Evolutionary conservation across 2,329 filamentous ascomycete species (phyloP).

Genomic region (Neonectria magnoliae): DNA sequence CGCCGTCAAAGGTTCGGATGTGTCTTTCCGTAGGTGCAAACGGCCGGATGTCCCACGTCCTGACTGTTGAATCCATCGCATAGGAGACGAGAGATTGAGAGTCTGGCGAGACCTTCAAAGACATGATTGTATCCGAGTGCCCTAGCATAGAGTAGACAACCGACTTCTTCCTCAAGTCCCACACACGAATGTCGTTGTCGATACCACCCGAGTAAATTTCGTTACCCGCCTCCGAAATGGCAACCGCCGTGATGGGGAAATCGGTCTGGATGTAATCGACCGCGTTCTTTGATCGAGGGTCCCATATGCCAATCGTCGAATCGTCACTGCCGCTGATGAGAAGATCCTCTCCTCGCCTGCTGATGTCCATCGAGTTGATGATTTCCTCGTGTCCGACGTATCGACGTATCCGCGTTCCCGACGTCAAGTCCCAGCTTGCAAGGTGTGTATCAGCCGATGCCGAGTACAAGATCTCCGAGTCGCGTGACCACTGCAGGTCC

Average conservation of each 20-base stretch:
- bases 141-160: slow-evolving; percentile 88
- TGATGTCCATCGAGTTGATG: slow-evolving; percentile 92
- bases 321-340: slow-evolving; percentile 94
- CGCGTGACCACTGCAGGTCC: slow-evolving; percentile 95
- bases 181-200: slow-evolving; percentile 96
- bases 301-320: slow-evolving; percentile 94
- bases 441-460: slow-evolving; percentile 94
- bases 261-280: slow-evolving; percentile 89
- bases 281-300: slow-evolving; percentile 89
- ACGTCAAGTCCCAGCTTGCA: slow-evolving; percentile 94
- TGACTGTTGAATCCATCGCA: slow-evolving; percentile 91
- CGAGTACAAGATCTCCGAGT: slow-evolving; percentile 89
- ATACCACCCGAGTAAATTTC: slow-evolving; percentile 95
- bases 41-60: slow-evolving; percentile 95
- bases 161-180: slow-evolving; percentile 93
- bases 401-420: slow-evolving; percentile 88
- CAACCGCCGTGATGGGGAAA: slow-evolving; percentile 90
- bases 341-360: slow-evolving; percentile 88
- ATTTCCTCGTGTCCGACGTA: slow-evolving; percentile 95
- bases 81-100: slow-evolving; percentile 91
- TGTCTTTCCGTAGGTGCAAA: slow-evolving; percentile 90
- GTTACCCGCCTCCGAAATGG: slow-evolving; percentile 92
- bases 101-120: slow-evolving; percentile 90
- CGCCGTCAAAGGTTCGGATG: slow-evolving; percentile 92
- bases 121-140: slow-evolving; percentile 92